Percentiles rank a stretch among this genome's conserved stretches.
phyloP scores from a whole-genome alignment of 164 flowering plant species.

The Umbilicus rupestris region DNA sequence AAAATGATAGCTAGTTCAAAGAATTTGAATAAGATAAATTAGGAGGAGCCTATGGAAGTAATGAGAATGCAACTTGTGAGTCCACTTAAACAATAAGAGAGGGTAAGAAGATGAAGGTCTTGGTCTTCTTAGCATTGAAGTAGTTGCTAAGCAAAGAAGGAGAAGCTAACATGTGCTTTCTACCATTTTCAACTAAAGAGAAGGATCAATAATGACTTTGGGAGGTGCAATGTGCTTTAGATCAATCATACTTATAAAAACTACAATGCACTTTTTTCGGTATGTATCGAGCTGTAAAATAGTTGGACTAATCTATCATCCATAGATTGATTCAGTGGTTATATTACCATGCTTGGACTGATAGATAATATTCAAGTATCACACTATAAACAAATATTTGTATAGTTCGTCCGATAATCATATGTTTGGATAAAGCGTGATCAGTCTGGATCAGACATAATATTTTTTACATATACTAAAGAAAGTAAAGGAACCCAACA shows the following conservation, averaged over 20 bases:
- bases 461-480: not conserved
- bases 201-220: not conserved
- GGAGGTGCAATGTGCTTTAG: too few relatives aligned
- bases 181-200: conserved; percentile 1
- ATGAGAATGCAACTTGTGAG: conserved; percentile 3
- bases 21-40: not conserved
- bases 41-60: not conserved
- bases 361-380: too few relatives aligned
- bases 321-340: too few relatives aligned
- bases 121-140: not conserved
- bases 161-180: conserved; percentile 1
- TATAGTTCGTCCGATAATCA: too few relatives aligned
- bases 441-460: too few relatives aligned
- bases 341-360: too few relatives aligned
- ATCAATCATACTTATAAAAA: too few relatives aligned
- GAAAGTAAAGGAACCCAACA: not conserved
- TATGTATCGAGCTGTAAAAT: too few relatives aligned
- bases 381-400: too few relatives aligned
- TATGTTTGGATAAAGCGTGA: too few relatives aligned
- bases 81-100: not conserved
- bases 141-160: not conserved
- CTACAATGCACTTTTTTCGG: too few relatives aligned
- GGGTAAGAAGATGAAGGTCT: not conserved
- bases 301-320: too few relatives aligned
- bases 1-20: not conserved